Conservation (phyloP, 164 flowering plant genomes). For the Tetracentron sinense region DNA sequence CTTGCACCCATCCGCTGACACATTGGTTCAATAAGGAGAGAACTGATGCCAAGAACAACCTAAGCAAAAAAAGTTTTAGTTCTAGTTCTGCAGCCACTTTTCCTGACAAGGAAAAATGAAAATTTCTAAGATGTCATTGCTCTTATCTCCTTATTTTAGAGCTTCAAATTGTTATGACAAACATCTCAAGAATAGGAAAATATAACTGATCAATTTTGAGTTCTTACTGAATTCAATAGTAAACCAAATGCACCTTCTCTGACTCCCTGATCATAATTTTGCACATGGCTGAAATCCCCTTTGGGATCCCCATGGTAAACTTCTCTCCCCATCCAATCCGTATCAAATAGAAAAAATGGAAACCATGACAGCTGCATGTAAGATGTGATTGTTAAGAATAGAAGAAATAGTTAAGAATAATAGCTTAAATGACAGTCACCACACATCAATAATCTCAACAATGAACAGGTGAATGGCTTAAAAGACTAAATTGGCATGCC, state of each 20-base stretch:
- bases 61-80: constrained; percentile 19
- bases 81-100: neutral
- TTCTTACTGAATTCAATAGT: constrained; percentile 99
- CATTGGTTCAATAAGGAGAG: constrained; percentile 89
- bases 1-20: constrained; percentile 76
- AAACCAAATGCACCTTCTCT: constrained; percentile 99
- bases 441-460: neutral
- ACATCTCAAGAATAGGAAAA: neutral
- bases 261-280: constrained; percentile 80
- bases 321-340: constrained; percentile 99
- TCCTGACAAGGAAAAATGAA: neutral
- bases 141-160: neutral
- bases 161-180: neutral
- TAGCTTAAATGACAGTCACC: neutral
- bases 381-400: constrained; percentile 6
- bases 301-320: constrained; percentile 97
- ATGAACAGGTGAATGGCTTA: neutral
- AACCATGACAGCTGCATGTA: constrained; percentile 87
- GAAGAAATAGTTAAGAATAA: neutral
- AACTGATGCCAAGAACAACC: constrained; percentile 95
- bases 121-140: neutral
- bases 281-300: constrained; percentile 44
- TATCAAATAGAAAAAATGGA: constrained; percentile 95
- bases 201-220: constrained; percentile 29
- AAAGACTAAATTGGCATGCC: neutral